Conservation (phyloP, 2,329 filamentous ascomycete species). For the Trichoderma sp. region DNA sequence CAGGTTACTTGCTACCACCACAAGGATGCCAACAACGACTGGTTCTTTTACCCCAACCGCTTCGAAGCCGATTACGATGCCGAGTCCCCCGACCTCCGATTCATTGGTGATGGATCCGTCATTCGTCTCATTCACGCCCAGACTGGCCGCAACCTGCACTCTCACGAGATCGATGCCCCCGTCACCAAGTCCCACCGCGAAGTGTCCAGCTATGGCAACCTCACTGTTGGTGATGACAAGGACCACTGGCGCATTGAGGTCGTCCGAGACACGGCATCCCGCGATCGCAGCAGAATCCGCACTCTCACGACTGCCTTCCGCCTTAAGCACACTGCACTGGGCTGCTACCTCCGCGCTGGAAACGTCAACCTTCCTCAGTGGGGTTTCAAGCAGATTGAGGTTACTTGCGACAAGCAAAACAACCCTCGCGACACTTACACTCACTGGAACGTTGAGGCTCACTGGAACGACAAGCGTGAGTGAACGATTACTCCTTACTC, state of each 20-base stretch:
- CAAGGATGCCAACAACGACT: conserved; percentile 99
- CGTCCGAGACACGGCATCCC: conserved; percentile 81
- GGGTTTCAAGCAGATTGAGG: conserved; percentile 99
- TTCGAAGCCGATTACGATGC: conserved; percentile 68
- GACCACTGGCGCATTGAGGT: conserved; percentile 97
- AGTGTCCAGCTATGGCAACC: conserved; percentile 94
- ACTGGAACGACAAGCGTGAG: conserved; percentile 90
- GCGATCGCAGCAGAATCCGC: conserved; percentile 78
- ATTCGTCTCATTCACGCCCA: conserved; percentile 91
- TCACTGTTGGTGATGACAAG: conserved; percentile 93
- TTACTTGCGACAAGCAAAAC: conserved; percentile 90
- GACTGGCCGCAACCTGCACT: conserved; percentile 96
- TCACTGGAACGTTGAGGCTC: conserved; percentile 97
- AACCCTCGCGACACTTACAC: conserved; percentile 91
- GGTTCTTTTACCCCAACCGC: conserved; percentile 97
- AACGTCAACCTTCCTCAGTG: conserved; percentile 97
- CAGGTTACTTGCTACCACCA: conserved; percentile 99
- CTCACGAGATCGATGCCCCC: conserved; percentile 84
- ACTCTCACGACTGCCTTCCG: conserved; percentile 94
- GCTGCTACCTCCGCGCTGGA: conserved; percentile 91
- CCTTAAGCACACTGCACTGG: conserved; percentile 74
- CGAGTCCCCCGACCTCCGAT: conserved; percentile 65
- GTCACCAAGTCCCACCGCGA: conserved; percentile 87
- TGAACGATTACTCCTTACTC: conserved; percentile 25
- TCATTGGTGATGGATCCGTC: conserved; percentile 71